A percentile compares a stretch with the other conserved stretches of the same genome.
phyloP scores from a whole-genome alignment of 192 early-diverging fungal species.

The Podila horticola region DNA sequence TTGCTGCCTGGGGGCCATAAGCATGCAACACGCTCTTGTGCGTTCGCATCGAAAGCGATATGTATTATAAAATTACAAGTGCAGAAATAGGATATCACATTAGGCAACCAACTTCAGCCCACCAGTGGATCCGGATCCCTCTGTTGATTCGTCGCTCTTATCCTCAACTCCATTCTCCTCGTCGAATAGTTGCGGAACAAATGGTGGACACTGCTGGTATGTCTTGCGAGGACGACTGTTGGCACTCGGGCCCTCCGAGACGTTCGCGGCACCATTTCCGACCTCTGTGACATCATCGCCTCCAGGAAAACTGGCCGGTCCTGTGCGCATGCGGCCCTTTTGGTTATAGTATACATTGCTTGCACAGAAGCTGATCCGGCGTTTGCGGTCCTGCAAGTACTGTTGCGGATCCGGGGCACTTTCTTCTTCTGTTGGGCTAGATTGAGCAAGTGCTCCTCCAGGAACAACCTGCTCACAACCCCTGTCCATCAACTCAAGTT shows the following conservation, averaged over 20 bases:
- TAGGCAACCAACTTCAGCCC: too few relatives aligned
- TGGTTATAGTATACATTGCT: constrained; percentile 36
- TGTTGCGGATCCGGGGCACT: background rate
- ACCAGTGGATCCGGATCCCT: too few relatives aligned
- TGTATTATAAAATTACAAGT: too few relatives aligned
- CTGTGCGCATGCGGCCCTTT: constrained; percentile 4
- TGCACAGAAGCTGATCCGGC: constrained; percentile 39
- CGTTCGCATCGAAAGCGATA: too few relatives aligned
- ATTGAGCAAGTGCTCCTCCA: background rate
- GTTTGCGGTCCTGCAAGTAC: constrained; percentile 4
- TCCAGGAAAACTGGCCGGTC: background rate
- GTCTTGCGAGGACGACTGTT: background rate
- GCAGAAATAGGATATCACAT: too few relatives aligned
- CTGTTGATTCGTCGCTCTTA: too few relatives aligned
- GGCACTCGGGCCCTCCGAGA: background rate
- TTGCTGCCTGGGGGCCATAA: too few relatives aligned
- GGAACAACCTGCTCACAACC: too few relatives aligned
- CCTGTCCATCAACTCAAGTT: too few relatives aligned
- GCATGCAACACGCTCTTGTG: too few relatives aligned
- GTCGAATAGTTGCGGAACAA: background rate
- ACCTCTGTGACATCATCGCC: background rate
- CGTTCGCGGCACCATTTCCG: background rate
- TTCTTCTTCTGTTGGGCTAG: background rate
- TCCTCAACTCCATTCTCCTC: background rate
- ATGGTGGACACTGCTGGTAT: background rate